Evolutionary conservation across 1,139 yeast genomes (phyloP).

Genomic region (Candida sanyaensis): DNA sequence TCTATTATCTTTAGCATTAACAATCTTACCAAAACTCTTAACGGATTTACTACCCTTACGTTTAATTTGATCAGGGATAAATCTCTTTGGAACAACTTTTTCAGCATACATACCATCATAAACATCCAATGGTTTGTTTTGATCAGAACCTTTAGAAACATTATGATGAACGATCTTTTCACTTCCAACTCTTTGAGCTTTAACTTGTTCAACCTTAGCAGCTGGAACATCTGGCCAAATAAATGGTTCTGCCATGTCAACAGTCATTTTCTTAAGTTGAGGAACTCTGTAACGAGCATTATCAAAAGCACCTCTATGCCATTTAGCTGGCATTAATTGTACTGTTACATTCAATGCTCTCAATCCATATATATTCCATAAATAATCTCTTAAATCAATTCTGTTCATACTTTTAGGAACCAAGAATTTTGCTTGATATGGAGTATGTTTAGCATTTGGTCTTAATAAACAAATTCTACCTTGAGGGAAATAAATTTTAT

Average conservation of each 20-base stretch:
- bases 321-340: constrained; percentile 76
- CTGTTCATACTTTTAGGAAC: constrained; percentile 92
- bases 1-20: constrained; percentile 29
- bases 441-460: constrained; percentile 93
- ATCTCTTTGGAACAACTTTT: constrained; percentile 69
- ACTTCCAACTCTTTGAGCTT: constrained; percentile 26
- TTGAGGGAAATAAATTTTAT: constrained; percentile 75
- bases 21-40: constrained; percentile 24
- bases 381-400: constrained; percentile 86
- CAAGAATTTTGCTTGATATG: constrained; percentile 91
- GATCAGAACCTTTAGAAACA: constrained; percentile 62
- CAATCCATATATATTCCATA: constrained; percentile 84
- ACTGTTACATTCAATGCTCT: constrained; percentile 87
- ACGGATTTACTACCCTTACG: constrained; percentile 42
- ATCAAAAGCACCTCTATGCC: constrained; percentile 58
- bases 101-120: constrained; percentile 80
- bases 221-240: constrained; percentile 79
- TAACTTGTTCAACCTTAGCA: constrained; percentile 25
- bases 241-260: constrained; percentile 91
- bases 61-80: constrained; percentile 57
- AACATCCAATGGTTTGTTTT: constrained; percentile 64
- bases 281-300: constrained; percentile 76
- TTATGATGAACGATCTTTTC: constrained; percentile 16
- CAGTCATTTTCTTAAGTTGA: constrained; percentile 91
- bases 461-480: constrained; percentile 78